A percentile compares a stretch with the other conserved stretches of the same genome.
phyloP scores from a whole-genome alignment of 2,329 filamentous ascomycete species.

The Aureobasidium sp. region DNA sequence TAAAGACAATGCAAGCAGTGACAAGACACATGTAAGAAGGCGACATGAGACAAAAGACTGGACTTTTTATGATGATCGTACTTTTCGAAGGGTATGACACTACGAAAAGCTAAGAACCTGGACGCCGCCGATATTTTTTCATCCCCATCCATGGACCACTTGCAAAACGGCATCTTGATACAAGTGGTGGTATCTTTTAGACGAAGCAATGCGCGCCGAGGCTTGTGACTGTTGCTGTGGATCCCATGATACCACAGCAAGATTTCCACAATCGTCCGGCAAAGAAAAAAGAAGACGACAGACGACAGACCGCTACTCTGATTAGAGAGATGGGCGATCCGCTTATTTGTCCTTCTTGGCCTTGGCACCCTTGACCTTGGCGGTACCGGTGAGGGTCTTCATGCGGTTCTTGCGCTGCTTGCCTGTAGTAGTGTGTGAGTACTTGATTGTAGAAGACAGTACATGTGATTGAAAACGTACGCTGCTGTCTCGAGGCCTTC shows the following conservation, averaged over 20 bases:
- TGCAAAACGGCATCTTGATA: background rate
- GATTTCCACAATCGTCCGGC: background rate
- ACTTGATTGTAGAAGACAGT: background rate
- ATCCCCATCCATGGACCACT: slow-evolving; percentile 12
- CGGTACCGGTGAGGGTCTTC: slow-evolving; percentile 96
- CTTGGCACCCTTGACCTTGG: slow-evolving; percentile 94
- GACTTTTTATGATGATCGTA: slow-evolving; percentile 13
- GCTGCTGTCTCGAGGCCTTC: slow-evolving; percentile 97
- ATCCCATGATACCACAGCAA: too few relatives aligned
- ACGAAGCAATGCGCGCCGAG: background rate
- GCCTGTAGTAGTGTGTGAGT: slow-evolving; percentile 51
- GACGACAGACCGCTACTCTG: background rate
- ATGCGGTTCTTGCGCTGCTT: slow-evolving; percentile 99
- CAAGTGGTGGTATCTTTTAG: slow-evolving; percentile 5
- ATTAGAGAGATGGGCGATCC: slow-evolving; percentile 17
- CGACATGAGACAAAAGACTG: background rate
- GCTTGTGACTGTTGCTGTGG: background rate
- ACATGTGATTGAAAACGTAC: slow-evolving; percentile 56
- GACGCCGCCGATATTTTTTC: slow-evolving; percentile 10
- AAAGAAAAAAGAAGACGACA: background rate
- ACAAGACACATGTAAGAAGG: background rate
- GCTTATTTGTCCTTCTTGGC: slow-evolving; percentile 61
- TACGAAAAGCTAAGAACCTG: slow-evolving; percentile 16
- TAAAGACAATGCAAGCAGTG: too few relatives aligned
- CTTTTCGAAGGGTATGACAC: slow-evolving; percentile 8